Evolutionary conservation across 2,329 filamentous ascomycete species (phyloP).

Genomic region (Exophiala sp.): DNA sequence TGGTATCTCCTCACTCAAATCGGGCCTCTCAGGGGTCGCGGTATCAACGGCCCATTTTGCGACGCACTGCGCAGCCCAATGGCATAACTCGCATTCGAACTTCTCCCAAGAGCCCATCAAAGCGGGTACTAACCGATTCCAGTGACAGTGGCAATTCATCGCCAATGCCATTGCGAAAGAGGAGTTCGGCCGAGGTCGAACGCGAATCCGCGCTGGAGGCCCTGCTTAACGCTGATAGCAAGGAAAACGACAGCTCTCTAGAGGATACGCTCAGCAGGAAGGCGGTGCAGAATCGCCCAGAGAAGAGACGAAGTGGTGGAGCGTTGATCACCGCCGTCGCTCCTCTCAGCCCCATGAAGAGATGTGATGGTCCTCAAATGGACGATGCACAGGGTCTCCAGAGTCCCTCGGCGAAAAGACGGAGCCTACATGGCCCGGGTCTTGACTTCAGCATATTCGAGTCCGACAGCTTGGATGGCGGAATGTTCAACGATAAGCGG

Average conservation of each 20-base stretch:
- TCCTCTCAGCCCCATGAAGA: slow-evolving; percentile 69
- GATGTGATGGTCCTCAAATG: slow-evolving; percentile 76
- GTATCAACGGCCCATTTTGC: slow-evolving; percentile 45
- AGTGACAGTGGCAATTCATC: slow-evolving; percentile 65
- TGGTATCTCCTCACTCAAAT: slow-evolving; percentile 52
- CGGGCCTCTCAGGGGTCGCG: slow-evolving; percentile 63
- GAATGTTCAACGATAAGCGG: slow-evolving; percentile 30
- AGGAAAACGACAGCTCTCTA: slow-evolving; percentile 26
- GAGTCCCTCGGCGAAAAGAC: slow-evolving; percentile 83
- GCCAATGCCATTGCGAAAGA: slow-evolving; percentile 37
- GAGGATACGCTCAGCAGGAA: slow-evolving; percentile 30
- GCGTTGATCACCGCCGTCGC: slow-evolving; percentile 51
- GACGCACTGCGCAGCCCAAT: slow-evolving; percentile 35
- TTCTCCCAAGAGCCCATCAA: slow-evolving; percentile 74
- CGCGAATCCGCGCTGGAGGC: slow-evolving; percentile 44
- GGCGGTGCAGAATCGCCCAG: slow-evolving; percentile 41
- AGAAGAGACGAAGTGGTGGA: slow-evolving; percentile 45
- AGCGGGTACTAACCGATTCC: slow-evolving; percentile 66
- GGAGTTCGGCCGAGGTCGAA: slow-evolving; percentile 39
- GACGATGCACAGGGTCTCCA: slow-evolving; percentile 73
- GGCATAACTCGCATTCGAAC: slow-evolving; percentile 53
- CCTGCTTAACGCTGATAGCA: slow-evolving; percentile 30
- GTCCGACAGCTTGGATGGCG: slow-evolving; percentile 28
- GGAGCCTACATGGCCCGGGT: slow-evolving; percentile 73
- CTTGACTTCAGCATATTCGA: slow-evolving; percentile 73